Conservation (phyloP, 2,329 filamentous ascomycete genomes). For the Penicillium digitatum region DNA sequence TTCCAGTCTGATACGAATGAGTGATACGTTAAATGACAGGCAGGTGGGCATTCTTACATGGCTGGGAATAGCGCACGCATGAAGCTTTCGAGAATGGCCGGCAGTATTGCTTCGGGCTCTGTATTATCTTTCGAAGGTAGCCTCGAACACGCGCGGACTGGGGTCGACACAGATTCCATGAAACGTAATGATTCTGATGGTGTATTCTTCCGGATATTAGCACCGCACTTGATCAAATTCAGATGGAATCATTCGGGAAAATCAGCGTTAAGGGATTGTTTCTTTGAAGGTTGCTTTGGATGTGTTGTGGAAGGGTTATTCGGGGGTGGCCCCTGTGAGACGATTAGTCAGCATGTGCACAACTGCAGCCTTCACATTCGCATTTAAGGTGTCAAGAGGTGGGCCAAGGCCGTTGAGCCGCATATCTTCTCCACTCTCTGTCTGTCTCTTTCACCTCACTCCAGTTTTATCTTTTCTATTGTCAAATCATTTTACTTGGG, state of each 20-base stretch:
- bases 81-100: constrained; percentile 14
- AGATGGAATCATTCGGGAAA: background rate
- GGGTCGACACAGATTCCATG: constrained; percentile 8
- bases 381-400: too few species aligned
- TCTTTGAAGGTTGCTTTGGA: background rate
- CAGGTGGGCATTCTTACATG: constrained; percentile 13
- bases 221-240: background rate
- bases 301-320: too few species aligned
- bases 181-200: background rate
- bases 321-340: too few species aligned
- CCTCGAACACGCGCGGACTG: constrained; percentile 12
- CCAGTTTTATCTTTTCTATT: too few species aligned
- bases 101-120: constrained; percentile 11
- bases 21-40: constrained; percentile 10
- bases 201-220: background rate
- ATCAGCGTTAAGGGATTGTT: background rate
- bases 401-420: too few species aligned
- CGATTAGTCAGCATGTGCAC: too few species aligned
- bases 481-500: too few species aligned
- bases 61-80: constrained; percentile 5
- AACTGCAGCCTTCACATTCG: too few species aligned
- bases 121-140: constrained; percentile 7
- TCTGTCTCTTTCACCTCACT: too few species aligned
- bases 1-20: constrained; percentile 26
- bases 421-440: too few species aligned